Evolutionary conservation across 2,329 filamentous ascomycete species (phyloP), one percentile per base, ranked within the genome.

Genomic region (Ophiobolus disseminans): DNA sequence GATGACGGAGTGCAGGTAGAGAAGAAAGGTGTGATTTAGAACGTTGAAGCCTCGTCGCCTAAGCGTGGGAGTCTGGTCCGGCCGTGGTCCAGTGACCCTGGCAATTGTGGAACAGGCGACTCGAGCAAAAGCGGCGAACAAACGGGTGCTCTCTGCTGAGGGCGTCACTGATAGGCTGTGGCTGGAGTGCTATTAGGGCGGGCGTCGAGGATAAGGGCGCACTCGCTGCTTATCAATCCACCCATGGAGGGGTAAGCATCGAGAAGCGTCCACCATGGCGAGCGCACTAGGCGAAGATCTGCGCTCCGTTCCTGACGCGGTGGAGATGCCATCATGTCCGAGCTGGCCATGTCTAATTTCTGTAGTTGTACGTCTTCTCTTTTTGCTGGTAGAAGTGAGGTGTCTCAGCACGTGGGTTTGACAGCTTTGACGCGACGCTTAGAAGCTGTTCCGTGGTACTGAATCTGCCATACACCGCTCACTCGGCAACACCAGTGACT

Each of bases 171-270:
- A 57, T 55, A 51, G 58, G 54, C 39, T 47, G 45, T 21, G 28
- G n/a, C 5, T 26, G 40, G 38, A n/a, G 36, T n/a, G 20, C n/a
- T 26, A 14, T 40, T 25, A 30, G 22, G 45, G 38, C 22, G 16
- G 31, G 31, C 41, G 45, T 25, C 25, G 45, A 45, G 30, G 23
- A 53, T 45, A 62, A 57, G 55, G 59, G 61, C 58, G 61, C 59
- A 55, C n/a, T n/a, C n/a, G 56, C 44, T 40, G 53, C 51, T 59
- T 53, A 60, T 62, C 51, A 59, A 58, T 63, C 57, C n/a, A n/a
- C 3, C 10, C 30, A 64, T 54, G 51, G 57, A 57, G 60, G 60
- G 62, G 55, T 58, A 19, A 19, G 13, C 21, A 36, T 20, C 19
- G 21, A 20, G 20, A 13, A 22, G 8, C 9, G 9, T 14, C 30